Conservation (phyloP, 345 rosid genomes). For the Erysimum cheiranthoides region DNA sequence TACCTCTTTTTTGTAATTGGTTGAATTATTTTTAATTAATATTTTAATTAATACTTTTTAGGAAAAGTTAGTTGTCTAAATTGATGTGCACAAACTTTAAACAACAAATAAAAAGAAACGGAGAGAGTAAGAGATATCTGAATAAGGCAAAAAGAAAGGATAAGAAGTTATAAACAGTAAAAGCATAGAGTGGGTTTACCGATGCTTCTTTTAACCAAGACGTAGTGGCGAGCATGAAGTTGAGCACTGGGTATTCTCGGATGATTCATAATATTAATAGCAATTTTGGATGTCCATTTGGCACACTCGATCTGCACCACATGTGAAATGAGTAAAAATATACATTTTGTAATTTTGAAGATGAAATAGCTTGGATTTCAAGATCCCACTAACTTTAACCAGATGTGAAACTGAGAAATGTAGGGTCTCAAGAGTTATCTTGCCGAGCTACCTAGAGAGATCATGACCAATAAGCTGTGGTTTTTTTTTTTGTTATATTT, state of each 20-base stretch:
- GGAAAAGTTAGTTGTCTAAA: too few species aligned
- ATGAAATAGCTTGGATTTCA: conserved; percentile 11
- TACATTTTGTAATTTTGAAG: too few species aligned
- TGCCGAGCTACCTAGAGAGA: conserved; percentile 86
- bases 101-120: too few species aligned
- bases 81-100: too few species aligned
- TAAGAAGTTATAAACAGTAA: not conserved
- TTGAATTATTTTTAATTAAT: too few species aligned
- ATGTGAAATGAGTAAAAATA: not conserved
- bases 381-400: conserved; percentile 74
- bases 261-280: conserved; percentile 78
- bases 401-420: conserved; percentile 92
- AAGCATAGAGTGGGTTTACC: not conserved
- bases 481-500: too few species aligned
- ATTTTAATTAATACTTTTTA: too few species aligned
- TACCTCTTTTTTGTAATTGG: too few species aligned
- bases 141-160: not conserved
- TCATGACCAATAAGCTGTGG: conserved; percentile 15
- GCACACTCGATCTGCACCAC: conserved; percentile 64
- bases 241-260: conserved; percentile 86
- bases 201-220: conserved; percentile 60
- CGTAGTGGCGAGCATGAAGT: conserved; percentile 90
- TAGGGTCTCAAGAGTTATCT: conserved; percentile 91
- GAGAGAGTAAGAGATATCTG: conserved; percentile 79
- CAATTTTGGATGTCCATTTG: conserved; percentile 95